Percentiles rank a stretch among this genome's conserved stretches.
Evolutionary conservation across 2,329 filamentous ascomycete genomes (phyloP).

Genomic region (Emmonsia crescens): DNA sequence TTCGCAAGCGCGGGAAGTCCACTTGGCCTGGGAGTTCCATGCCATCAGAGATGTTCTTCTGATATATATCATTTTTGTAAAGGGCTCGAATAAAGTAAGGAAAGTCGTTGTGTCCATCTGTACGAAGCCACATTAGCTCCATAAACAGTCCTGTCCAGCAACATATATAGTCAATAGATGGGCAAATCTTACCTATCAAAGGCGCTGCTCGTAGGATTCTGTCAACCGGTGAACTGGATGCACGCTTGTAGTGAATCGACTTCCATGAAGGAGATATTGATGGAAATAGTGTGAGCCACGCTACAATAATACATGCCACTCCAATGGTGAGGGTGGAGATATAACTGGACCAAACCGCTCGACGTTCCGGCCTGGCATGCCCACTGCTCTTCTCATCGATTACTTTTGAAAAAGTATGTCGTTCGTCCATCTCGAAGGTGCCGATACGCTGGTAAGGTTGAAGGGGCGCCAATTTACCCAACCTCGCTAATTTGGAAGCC

Average conservation of each 20-base stretch:
- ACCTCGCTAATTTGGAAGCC: no score
- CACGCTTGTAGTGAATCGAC: not conserved
- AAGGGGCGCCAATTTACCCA: not conserved
- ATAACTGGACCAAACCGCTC: not conserved
- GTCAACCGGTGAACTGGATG: not conserved
- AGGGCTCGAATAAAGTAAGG: conserved; percentile 56
- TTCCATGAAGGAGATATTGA: not conserved
- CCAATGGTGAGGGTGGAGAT: not conserved
- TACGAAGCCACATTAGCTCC: not conserved
- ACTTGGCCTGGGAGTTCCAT: conserved; percentile 61
- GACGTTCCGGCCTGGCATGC: not conserved
- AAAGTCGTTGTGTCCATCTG: conserved; percentile 86
- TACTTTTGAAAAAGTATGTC: not conserved
- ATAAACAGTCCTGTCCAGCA: no score
- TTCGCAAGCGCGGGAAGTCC: conserved; percentile 63
- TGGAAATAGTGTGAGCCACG: not conserved
- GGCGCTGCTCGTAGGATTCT: conserved; percentile 23
- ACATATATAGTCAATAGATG: not conserved
- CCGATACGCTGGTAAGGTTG: not conserved
- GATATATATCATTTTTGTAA: conserved; percentile 70
- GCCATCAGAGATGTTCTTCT: conserved; percentile 57
- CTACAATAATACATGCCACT: not conserved
- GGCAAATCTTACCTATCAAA: conserved; percentile 34
- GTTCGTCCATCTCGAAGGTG: not conserved
- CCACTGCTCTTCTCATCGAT: not conserved